phyloP scores from a whole-genome alignment of 2,329 filamentous ascomycete genomes.

The Alternaria sp. region DNA sequence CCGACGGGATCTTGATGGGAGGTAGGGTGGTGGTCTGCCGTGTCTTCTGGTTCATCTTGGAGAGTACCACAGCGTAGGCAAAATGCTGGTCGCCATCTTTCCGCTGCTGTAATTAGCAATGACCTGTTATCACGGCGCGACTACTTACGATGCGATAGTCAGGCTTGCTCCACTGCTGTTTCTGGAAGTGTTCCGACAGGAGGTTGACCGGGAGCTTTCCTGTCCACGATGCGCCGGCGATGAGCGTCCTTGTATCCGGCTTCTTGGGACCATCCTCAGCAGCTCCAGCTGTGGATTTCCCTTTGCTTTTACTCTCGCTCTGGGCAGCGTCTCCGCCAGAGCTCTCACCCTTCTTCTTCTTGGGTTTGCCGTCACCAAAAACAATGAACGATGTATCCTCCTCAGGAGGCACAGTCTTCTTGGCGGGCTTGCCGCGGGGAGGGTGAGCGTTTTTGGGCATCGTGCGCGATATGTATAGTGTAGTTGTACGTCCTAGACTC shows the following conservation, averaged over 20 bases:
- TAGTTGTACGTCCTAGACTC: not conserved
- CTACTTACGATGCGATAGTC: slow-evolving; percentile 78
- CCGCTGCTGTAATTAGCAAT: slow-evolving; percentile 50
- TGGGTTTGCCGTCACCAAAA: slow-evolving; percentile 54
- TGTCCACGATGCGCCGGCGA: slow-evolving; percentile 95
- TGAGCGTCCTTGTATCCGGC: slow-evolving; percentile 73
- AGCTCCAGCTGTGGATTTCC: slow-evolving; percentile 32
- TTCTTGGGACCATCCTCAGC: slow-evolving; percentile 60
- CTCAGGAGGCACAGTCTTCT: slow-evolving; percentile 51
- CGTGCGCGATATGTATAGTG: slow-evolving; percentile 4
- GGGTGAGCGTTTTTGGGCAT: slow-evolving; percentile 60
- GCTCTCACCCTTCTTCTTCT: slow-evolving; percentile 49
- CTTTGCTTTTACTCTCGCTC: slow-evolving; percentile 42
- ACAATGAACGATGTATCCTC: slow-evolving; percentile 59
- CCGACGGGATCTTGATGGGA: slow-evolving; percentile 79
- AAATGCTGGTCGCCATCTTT: slow-evolving; percentile 80
- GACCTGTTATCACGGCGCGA: not conserved
- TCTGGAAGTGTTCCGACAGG: slow-evolving; percentile 92
- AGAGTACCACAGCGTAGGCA: slow-evolving; percentile 77
- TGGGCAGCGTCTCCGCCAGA: slow-evolving; percentile 13
- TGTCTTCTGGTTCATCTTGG: slow-evolving; percentile 77
- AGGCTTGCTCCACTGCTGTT: slow-evolving; percentile 92
- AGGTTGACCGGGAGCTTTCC: slow-evolving; percentile 95
- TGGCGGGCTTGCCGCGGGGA: slow-evolving; percentile 49
- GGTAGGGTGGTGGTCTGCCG: slow-evolving; percentile 76